Evolutionary conservation across 345 rosid species (phyloP).

Genomic region (Toxicodendron radicans): DNA sequence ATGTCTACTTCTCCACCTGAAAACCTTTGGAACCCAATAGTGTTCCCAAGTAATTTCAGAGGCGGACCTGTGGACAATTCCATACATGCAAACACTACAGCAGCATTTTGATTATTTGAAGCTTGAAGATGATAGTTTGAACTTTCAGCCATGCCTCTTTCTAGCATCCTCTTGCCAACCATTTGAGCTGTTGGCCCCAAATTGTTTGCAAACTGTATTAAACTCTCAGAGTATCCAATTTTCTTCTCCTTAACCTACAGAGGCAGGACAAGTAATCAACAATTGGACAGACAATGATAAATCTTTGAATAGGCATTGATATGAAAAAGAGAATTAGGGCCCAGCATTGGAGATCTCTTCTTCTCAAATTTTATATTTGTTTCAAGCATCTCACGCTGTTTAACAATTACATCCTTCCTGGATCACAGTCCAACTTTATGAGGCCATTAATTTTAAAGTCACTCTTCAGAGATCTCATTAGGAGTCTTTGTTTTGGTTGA

Average conservation of each 20-base stretch:
- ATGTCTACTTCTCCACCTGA: not conserved
- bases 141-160: not conserved
- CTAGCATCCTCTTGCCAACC: slow-evolving; percentile 25
- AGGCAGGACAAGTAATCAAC: slow-evolving; percentile 15
- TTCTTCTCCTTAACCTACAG: slow-evolving; percentile 15
- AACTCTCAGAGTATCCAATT: slow-evolving; percentile 21
- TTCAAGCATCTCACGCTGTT: not conserved
- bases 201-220: slow-evolving; percentile 22
- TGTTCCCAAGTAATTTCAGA: not conserved
- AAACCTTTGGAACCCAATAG: not conserved
- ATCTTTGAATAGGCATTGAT: not conserved
- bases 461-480: slow-evolving; percentile 7
- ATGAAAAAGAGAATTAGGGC: slow-evolving; percentile 3
- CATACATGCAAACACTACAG: not conserved
- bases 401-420: not conserved
- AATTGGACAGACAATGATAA: slow-evolving; percentile 5
- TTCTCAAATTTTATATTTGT: not conserved
- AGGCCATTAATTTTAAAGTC: slow-evolving; percentile 1
- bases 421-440: slow-evolving; percentile 10
- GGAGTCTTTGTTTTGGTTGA: not conserved
- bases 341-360: not conserved
- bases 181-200: slow-evolving; percentile 32
- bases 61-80: not conserved
- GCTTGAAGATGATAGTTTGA: slow-evolving; percentile 3
- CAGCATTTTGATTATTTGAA: slow-evolving; percentile 4